Base-by-base conservation (phyloP, 371 early-diverging fungal species). In the Zychaea mexicana region DNA sequence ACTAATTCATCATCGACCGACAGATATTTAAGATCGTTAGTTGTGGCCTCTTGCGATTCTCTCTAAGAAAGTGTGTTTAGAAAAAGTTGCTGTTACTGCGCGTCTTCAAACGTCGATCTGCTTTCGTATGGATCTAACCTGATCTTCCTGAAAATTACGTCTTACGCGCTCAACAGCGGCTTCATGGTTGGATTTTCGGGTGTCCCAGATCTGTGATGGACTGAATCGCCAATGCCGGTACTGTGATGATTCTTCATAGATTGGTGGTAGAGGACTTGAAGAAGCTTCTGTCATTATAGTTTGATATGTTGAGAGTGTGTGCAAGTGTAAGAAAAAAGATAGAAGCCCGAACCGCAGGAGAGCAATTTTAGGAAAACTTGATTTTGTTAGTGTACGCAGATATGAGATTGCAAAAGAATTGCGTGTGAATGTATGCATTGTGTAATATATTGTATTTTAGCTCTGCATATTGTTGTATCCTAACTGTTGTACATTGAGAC, bases 221-320 rank as follows among this genome's bases (percentile, higher is more conserved):
- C 88, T 86, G 53, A 88, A 92, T 22, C 89, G 73, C 93, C 93
- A 93, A 68, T 92, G 85, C 31, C 84, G 84, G 63, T 82, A 92
- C 61, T 93, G 93, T 3, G 92, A 82, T 12, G 85, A 80, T 61
- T 82, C 78, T 59, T 79, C 74, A 30, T 71, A 79, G 7, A 82
- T 46, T 0, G 66, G 62, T 13, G 77, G 79, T 47, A 54, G 15
- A 13, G 28, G 4, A 42, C 17, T 42, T 1, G 42, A 15, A 7
- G 42, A 42, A 12, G 13, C 60, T 36, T 15, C 22, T 5, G 53
- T 42, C 62, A 3, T 55, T 28, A 4, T 53, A 60, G n/a, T 33
- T 31, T 15, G 66, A 9, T 47, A 26, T 54, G 26, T 49, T 38
- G 1, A 42, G 13, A 42, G 15, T 31, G n/a, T 0, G 38, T 26